These are phyloP conservation scores for Posidonia australis DNA, from an alignment of 106 monocot species.

Conservation along the genomic window DNA sequence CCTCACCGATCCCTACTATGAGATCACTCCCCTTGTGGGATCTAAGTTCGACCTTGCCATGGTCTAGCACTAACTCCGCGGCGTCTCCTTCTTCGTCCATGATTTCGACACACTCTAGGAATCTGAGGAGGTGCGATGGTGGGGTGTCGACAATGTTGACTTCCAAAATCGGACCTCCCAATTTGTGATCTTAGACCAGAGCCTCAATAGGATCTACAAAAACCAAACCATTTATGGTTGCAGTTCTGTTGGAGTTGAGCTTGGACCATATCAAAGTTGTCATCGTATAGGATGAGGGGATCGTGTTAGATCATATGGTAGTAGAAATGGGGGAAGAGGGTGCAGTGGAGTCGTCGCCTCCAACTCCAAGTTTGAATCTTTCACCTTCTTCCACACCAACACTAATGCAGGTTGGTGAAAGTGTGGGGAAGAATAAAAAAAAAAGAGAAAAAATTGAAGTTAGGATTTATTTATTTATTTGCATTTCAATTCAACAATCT, in stretches of 20 bases:
- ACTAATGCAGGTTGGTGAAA: too few species aligned
- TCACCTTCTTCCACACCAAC: neutral
- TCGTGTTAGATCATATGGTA: constrained; percentile 53
- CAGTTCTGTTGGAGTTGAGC: constrained; percentile 24
- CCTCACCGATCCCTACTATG: constrained; percentile 10
- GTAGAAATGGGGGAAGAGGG: constrained; percentile 4
- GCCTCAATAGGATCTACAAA: constrained; percentile 41
- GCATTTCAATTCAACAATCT: too few species aligned
- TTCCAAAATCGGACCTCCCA: constrained; percentile 49
- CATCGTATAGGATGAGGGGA: constrained; percentile 58
- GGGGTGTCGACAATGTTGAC: constrained; percentile 43
- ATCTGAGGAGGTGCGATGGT: constrained; percentile 47
- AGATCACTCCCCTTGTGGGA: constrained; percentile 29
- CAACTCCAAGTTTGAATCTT: constrained; percentile 12
- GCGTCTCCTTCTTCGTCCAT: constrained; percentile 52
- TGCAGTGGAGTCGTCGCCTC: neutral
- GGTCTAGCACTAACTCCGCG: constrained; percentile 85
- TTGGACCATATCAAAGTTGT: constrained; percentile 56
- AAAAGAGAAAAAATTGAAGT: too few species aligned
- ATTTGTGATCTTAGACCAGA: constrained; percentile 20
- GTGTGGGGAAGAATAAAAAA: too few species aligned
- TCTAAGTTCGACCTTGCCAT: constrained; percentile 56
- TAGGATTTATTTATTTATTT: too few species aligned
- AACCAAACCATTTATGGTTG: constrained; percentile 44
- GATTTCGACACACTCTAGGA: constrained; percentile 74